These are phyloP conservation scores for Ceratobasidium sp. DNA, from an alignment of 1,284 basidiomycete species.

Conservation along the genomic window DNA sequence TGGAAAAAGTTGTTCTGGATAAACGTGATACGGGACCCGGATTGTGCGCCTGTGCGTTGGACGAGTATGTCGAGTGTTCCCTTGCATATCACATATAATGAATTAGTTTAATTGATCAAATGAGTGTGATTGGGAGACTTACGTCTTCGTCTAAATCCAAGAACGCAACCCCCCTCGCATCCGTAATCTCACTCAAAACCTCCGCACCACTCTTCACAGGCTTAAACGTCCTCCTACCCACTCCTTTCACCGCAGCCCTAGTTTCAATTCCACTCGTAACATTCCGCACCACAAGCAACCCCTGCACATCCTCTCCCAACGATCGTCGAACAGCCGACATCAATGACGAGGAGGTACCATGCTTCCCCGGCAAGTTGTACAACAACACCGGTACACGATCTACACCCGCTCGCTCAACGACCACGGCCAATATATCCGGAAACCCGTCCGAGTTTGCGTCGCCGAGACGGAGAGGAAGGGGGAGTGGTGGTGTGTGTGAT, in stretches of 20 bases:
- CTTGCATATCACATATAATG: conserved; percentile 59
- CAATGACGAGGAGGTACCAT: neutral
- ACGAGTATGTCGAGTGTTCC: conserved; percentile 94
- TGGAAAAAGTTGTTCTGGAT: conserved; percentile 99
- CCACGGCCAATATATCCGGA: conserved; percentile 87
- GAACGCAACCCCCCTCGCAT: conserved; percentile 85
- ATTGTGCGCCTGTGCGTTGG: conserved; percentile 79
- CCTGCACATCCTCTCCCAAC: too few relatives aligned
- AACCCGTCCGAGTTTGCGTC: conserved; percentile 96
- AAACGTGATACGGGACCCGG: conserved; percentile 70
- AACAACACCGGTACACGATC: conserved; percentile 47
- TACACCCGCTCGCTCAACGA: conserved; percentile 61
- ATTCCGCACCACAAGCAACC: conserved; percentile 2
- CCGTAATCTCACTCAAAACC: conserved; percentile 74
- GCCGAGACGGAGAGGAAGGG: conserved; percentile 84
- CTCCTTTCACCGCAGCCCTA: conserved; percentile 52
- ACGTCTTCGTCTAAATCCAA: conserved; percentile 97
- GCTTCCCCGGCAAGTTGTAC: conserved; percentile 6
- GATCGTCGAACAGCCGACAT: too few relatives aligned
- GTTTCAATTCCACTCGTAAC: conserved; percentile 20
- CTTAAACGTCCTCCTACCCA: conserved; percentile 72
- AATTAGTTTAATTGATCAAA: too few relatives aligned
- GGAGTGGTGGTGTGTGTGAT: conserved; percentile 72
- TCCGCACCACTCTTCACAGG: conserved; percentile 73
- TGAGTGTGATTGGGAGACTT: conserved; percentile 55